Evolutionary conservation across 2,329 filamentous ascomycete genomes (phyloP), one percentile per base, ranked within the genome.

Genomic region (Paecilomyces sp.): DNA sequence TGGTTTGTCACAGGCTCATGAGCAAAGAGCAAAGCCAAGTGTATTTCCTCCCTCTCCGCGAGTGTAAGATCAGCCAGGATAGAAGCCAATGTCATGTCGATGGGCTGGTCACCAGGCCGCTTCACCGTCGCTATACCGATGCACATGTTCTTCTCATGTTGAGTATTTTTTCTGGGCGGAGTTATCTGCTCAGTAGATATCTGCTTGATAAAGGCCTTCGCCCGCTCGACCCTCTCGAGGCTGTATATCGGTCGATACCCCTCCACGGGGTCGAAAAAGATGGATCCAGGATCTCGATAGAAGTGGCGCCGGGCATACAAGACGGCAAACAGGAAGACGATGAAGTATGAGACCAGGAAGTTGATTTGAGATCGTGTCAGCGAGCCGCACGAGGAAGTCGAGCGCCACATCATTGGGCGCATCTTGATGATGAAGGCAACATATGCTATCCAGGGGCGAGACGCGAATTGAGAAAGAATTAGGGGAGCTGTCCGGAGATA

Each of bases 71-170:
- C 75, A 13, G 76, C 74, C 0, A 81, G 68, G 4, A 81, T 61
- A 1, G 77, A 79, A 13, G 76, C 79, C 7, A 81, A 67, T 0
- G 77, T 70, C 8, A 70, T 70, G 15, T 69, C 69, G 31, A 81
- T 67, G 59, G 80, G 79, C 25, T 74, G 69, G 8, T 71, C 68
- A 7, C 71, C 69, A 7, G 75, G 67, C 8, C 78, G 70, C 55
- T 74, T 75, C 47, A 78, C 72, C 3, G 77, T 76, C 25, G 78
- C 74, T 57, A 80, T 74, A 12, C 77, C 78, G 2, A 81, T 67
- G 57, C 79, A 81, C 24, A 80, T 60, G 54, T 58, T 55, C 22
- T 58, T 62, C 53, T 61, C 55, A 2, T 57, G 18, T 51, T 47
- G 6, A 28, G 62, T 13, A 53, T 53, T 13, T 13, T 5, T 13